Conservation (phyloP, 306 rosid genomes). For the Fragaria iinumae region DNA sequence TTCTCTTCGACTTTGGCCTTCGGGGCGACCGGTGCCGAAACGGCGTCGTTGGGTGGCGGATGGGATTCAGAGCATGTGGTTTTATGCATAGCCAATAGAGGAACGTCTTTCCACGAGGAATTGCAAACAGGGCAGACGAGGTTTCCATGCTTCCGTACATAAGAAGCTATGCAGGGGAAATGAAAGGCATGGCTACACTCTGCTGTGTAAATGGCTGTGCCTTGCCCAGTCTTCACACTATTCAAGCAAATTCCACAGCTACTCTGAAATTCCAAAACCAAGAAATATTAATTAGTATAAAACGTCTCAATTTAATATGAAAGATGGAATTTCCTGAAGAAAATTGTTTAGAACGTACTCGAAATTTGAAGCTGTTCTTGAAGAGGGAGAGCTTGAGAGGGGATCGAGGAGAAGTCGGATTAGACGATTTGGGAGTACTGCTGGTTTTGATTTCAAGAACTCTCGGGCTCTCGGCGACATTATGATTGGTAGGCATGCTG, state of each 20-base stretch:
- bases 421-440: slow-evolving; percentile 35
- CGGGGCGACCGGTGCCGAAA: neutral
- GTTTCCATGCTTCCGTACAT: slow-evolving; percentile 60
- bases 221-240: slow-evolving; percentile 91
- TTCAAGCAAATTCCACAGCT: slow-evolving; percentile 92
- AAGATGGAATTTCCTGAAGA: neutral
- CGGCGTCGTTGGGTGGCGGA: neutral
- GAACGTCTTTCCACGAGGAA: slow-evolving; percentile 83
- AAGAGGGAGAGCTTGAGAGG: slow-evolving; percentile 86
- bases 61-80: neutral
- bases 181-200: slow-evolving; percentile 93
- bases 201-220: slow-evolving; percentile 96
- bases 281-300: neutral
- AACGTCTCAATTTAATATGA: neutral
- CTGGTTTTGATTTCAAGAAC: neutral
- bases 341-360: slow-evolving; percentile 37
- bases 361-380: slow-evolving; percentile 92
- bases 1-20: slow-evolving; percentile 20
- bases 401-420: slow-evolving; percentile 84
- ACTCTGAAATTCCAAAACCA: slow-evolving; percentile 45
- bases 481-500: neutral
- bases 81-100: slow-evolving; percentile 69
- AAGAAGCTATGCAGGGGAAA: slow-evolving; percentile 79
- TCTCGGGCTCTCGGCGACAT: slow-evolving; percentile 1
- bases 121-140: slow-evolving; percentile 88